phyloP scores from a whole-genome alignment of 1,284 basidiomycete species.

The Rhodotorula sp. region DNA sequence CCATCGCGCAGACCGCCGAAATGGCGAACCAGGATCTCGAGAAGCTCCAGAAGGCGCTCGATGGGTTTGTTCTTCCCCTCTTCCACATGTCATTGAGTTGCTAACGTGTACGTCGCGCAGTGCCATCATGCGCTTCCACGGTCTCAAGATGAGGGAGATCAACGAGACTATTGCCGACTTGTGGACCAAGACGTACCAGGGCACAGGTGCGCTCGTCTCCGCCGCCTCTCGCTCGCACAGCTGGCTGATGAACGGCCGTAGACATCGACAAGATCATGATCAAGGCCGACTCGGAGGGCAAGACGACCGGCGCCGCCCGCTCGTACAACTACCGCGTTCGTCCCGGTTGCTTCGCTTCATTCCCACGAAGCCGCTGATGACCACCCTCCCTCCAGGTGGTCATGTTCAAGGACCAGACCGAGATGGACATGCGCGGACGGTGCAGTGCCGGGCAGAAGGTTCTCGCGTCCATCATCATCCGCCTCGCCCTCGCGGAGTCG shows the following conservation, averaged over 20 bases:
- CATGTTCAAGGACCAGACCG: slow-evolving; percentile 97
- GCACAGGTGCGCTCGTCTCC: slow-evolving; percentile 67
- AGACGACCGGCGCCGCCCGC: slow-evolving; percentile 64
- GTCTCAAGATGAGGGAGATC: slow-evolving; percentile 99
- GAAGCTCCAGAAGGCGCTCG: slow-evolving; percentile 93
- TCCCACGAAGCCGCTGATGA: neutral
- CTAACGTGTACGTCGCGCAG: slow-evolving; percentile 51
- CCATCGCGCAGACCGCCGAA: slow-evolving; percentile 69
- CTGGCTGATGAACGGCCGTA: slow-evolving; percentile 44
- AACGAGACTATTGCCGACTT: slow-evolving; percentile 93
- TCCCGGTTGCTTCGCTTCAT: slow-evolving; percentile 20
- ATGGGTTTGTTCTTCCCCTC: slow-evolving; percentile 67
- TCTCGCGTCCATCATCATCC: slow-evolving; percentile 97
- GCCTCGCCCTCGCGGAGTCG: slow-evolving; percentile 94
- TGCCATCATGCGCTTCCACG: slow-evolving; percentile 97
- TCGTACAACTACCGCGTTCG: slow-evolving; percentile 97
- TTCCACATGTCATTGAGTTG: neutral
- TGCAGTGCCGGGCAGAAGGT: slow-evolving; percentile 99
- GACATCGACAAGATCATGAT: slow-evolving; percentile 99
- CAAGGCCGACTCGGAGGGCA: slow-evolving; percentile 84
- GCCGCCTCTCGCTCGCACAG: no score
- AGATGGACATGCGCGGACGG: slow-evolving; percentile 99
- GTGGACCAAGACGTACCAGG: slow-evolving; percentile 99
- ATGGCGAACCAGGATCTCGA: slow-evolving; percentile 93
- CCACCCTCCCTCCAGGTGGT: slow-evolving; percentile 70